Evolutionary conservation across 495 filamentous ascomycete species (phyloP).

Genomic region (Penicillium herquei): DNA sequence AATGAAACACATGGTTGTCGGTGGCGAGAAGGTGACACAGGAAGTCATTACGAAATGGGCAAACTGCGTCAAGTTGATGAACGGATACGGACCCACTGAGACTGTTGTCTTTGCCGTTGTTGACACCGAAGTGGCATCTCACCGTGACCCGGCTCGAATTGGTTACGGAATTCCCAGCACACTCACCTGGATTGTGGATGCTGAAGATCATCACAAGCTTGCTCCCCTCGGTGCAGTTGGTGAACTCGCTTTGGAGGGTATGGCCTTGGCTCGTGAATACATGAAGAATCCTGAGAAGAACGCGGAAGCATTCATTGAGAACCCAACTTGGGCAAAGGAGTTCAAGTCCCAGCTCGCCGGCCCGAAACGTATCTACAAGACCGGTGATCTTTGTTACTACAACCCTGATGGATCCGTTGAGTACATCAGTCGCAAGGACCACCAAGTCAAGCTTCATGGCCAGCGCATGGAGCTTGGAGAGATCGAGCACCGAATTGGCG

Average conservation of each 20-base stretch:
- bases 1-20: conserved; percentile 42
- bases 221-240: conserved; percentile 53
- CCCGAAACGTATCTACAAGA: conserved; percentile 43
- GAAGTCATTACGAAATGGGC: conserved; percentile 57
- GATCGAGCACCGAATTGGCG: conserved; percentile 42
- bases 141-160: conserved; percentile 43
- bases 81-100: conserved; percentile 62
- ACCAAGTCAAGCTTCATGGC: conserved; percentile 66
- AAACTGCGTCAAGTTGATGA: conserved; percentile 46
- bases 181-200: conserved; percentile 56
- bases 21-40: conserved; percentile 47
- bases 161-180: conserved; percentile 46
- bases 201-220: conserved; percentile 45
- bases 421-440: conserved; percentile 60
- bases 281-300: conserved; percentile 53
- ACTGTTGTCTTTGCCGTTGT: conserved; percentile 39
- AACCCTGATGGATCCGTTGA: conserved; percentile 51
- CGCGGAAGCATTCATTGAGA: conserved; percentile 42
- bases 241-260: conserved; percentile 52
- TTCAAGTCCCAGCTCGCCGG: conserved; percentile 21
- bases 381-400: conserved; percentile 54
- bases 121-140: conserved; percentile 31
- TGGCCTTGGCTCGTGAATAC: conserved; percentile 51
- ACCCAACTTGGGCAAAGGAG: conserved; percentile 34
- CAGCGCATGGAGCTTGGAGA: conserved; percentile 64